A percentile compares a stretch with the other conserved stretches of the same genome.
phyloP scores from a whole-genome alignment of 257 asterid species.

The Lycium ferocissimum region DNA sequence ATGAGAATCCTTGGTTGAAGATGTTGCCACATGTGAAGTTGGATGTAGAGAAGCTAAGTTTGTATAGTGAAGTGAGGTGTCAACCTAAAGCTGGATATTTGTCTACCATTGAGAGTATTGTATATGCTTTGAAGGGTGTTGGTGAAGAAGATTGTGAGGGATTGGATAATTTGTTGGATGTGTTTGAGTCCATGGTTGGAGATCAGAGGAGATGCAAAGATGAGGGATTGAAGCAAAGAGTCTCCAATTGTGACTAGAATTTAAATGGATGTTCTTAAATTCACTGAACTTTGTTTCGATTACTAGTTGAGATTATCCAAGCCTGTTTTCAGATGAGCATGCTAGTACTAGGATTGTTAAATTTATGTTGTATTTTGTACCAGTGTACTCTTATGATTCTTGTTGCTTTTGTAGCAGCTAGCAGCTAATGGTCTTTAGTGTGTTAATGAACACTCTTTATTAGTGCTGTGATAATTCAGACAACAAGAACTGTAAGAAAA shows the following conservation, averaged over 20 bases:
- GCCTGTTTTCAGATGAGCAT: background rate
- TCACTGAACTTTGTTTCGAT: background rate
- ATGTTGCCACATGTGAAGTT: conserved; percentile 76
- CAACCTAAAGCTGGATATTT: conserved; percentile 83
- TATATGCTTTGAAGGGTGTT: conserved; percentile 75
- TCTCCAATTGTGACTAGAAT: conserved; percentile 25
- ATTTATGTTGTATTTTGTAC: background rate
- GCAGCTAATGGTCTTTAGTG: background rate
- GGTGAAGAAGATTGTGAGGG: conserved; percentile 63
- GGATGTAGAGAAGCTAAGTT: conserved; percentile 62
- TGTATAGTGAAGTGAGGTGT: conserved; percentile 86
- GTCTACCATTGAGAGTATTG: conserved; percentile 96
- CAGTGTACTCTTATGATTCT: background rate
- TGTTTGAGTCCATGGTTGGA: conserved; percentile 85
- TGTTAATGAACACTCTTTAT: background rate
- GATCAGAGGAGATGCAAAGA: conserved; percentile 79
- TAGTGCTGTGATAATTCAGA: background rate
- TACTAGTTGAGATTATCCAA: background rate
- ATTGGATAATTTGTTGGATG: conserved; percentile 71
- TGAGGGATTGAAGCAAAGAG: conserved; percentile 58
- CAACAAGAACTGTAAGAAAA: background rate
- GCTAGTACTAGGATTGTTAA: background rate
- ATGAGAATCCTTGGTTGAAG: conserved; percentile 90
- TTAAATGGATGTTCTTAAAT: background rate
- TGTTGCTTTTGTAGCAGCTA: background rate